Evolutionary conservation across 1,284 basidiomycete species (phyloP), one percentile per base, ranked within the genome.

Genomic region (Neolentinus lepideus): DNA sequence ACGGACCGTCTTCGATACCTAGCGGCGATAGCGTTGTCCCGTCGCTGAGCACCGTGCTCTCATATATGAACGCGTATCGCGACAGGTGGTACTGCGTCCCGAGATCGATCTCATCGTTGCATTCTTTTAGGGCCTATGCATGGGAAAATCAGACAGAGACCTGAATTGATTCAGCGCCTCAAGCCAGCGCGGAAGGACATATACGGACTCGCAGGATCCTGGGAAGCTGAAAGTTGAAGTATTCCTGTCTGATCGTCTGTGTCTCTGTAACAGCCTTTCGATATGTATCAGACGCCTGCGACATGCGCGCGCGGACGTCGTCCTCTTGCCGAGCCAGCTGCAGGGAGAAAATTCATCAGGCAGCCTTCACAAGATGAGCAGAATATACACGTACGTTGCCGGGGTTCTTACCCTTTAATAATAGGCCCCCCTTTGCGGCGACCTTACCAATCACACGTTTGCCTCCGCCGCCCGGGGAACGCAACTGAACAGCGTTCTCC

Each of bases 51-150:
- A 96, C 78, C 12, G 92, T 88, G 62, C 87, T 92, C 72, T 99
- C 96, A 66, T 89, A 97, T 24, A 98, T 73, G 73, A 94, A 98
- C 0, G 94, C 92, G 69, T 97, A 99, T 66, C 95, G 82, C 1
- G 92, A 88, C 46, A 99, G 77, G 71, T 99, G 96, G 70, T 98
- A 99, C 70, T 99, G 96, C 11, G 92, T 92, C 14, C 95, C 97
- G 46, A 98, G 78, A 69, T 99, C 97, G 58, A 98, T 88, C 71
- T 99, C 97, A 64, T 98, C 95, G 11, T 92, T 84, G 62, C 92
- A 92, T 68, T 98, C 95, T 70, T 98, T 98, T 57, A 99, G 77
- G n/a, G 90, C 81, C 92, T 95, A 45, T 22, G 33, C 19, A 52
- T 12, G 29, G 19, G 16, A 43, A 43, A 21, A 31, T 31, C 29